Conservation (phyloP, 2,329 filamentous ascomycete genomes). For the Trichophaea hybrida region DNA sequence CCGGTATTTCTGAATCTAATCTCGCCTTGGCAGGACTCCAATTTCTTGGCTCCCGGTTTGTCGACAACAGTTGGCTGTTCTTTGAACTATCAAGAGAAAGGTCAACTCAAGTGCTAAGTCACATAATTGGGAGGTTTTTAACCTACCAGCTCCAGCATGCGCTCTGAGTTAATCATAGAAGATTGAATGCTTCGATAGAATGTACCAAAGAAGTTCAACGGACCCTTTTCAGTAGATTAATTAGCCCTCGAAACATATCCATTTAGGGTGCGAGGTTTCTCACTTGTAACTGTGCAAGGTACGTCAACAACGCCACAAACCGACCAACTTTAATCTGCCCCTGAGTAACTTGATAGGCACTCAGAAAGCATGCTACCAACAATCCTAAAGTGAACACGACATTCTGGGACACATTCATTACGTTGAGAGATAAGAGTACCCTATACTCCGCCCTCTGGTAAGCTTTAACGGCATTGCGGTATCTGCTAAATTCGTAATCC, state of each 20-base stretch:
- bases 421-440: conserved; percentile 59
- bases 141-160: conserved; percentile 60
- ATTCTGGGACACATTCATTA: conserved; percentile 71
- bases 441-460: conserved; percentile 64
- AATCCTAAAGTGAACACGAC: conserved; percentile 66
- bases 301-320: conserved; percentile 60
- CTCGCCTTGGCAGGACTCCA: conserved; percentile 60
- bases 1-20: conserved; percentile 79
- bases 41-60: conserved; percentile 45
- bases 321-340: conserved; percentile 52
- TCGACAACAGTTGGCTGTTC: conserved; percentile 87
- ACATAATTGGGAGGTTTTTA: not conserved
- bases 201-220: conserved; percentile 77
- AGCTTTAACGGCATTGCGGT: conserved; percentile 52
- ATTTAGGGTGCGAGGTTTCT: not conserved
- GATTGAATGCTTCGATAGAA: conserved; percentile 95
- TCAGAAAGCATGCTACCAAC: conserved; percentile 55
- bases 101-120: not conserved
- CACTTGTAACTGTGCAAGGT: conserved; percentile 59
- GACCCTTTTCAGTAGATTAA: conserved; percentile 34
- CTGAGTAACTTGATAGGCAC: conserved; percentile 60
- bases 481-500: conserved; percentile 60
- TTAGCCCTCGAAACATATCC: not conserved
- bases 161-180: conserved; percentile 92
- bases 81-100: conserved; percentile 47